phyloP scores from a whole-genome alignment of 148 eudicot species.

The Diospyros kaki region DNA sequence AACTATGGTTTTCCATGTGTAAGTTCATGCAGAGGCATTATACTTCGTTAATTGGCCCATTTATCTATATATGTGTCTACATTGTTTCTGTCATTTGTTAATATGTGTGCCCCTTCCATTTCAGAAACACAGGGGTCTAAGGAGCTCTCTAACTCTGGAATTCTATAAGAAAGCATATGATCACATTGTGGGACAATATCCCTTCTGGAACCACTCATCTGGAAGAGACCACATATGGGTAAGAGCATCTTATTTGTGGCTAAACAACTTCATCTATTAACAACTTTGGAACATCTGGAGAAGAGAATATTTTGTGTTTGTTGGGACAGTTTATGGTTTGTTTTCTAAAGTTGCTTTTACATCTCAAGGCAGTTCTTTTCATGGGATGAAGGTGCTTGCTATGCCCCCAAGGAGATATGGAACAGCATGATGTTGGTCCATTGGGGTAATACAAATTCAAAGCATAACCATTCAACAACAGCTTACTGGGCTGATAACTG shows the following conservation, averaged over 20 bases:
- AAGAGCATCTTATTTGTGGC: conserved; percentile 40
- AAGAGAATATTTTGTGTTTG: not conserved
- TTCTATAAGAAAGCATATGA: conserved; percentile 73
- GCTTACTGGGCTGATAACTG: conserved; percentile 92
- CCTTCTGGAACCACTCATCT: conserved; percentile 83
- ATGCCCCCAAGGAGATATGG: conserved; percentile 99
- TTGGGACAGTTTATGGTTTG: not conserved
- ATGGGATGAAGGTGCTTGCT: conserved; percentile 99
- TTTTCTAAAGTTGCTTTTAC: conserved; percentile 24
- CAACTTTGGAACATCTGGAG: not conserved
- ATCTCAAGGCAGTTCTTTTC: conserved; percentile 78
- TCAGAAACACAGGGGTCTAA: conserved; percentile 63
- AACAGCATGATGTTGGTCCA: conserved; percentile 98
- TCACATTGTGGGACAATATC: conserved; percentile 68
- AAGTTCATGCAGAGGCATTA: no score
- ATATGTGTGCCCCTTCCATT: conserved; percentile 6
- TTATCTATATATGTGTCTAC: no score
- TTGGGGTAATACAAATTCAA: conserved; percentile 95
- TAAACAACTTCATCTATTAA: not conserved
- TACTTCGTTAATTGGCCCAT: no score
- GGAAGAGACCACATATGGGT: conserved; percentile 89
- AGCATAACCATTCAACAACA: conserved; percentile 88
- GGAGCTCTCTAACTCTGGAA: conserved; percentile 83
- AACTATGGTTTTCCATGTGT: no score
- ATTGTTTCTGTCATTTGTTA: not conserved